phyloP scores from a whole-genome alignment of 768 basidiomycete genomes.

The Lyophyllum decastes region DNA sequence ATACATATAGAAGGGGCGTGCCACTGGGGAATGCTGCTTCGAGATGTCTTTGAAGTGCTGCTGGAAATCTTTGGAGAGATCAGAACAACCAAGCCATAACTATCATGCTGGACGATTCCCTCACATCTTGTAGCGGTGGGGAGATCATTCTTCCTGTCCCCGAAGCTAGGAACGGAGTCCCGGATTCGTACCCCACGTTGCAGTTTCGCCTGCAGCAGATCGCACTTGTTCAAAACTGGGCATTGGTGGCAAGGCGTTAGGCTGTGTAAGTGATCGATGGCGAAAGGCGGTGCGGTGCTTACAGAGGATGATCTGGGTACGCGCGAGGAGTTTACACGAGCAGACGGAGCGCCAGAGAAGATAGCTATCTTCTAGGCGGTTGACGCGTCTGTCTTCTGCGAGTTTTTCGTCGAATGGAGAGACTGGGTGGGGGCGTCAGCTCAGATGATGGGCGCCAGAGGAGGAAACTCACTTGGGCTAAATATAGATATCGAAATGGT shows the following conservation, averaged over 20 bases:
- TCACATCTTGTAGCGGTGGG: slow-evolving; percentile 70
- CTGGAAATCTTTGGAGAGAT: slow-evolving; percentile 60
- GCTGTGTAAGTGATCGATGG: not conserved
- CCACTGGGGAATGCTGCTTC: slow-evolving; percentile 59
- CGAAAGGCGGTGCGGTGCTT: slow-evolving; percentile 10
- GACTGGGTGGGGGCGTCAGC: slow-evolving; percentile 38
- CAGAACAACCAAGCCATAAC: not conserved
- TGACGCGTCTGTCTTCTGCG: slow-evolving; percentile 67
- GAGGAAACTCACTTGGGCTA: slow-evolving; percentile 41
- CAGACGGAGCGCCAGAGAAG: slow-evolving; percentile 78
- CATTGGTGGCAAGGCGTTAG: not conserved
- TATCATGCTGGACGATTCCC: slow-evolving; percentile 23
- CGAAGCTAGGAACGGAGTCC: slow-evolving; percentile 73
- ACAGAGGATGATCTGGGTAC: slow-evolving; percentile 58
- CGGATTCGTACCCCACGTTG: slow-evolving; percentile 64
- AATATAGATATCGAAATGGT: not conserved
- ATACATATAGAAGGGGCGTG: slow-evolving; percentile 71
- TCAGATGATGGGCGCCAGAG: not conserved
- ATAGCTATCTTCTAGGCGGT: slow-evolving; percentile 77
- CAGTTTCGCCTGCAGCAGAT: slow-evolving; percentile 73
- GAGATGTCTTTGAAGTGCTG: slow-evolving; percentile 79
- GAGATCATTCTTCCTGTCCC: slow-evolving; percentile 71
- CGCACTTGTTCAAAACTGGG: slow-evolving; percentile 68
- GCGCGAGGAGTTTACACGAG: slow-evolving; percentile 60
- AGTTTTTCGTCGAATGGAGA: slow-evolving; percentile 83